Evolutionary conservation across 345 rosid species (phyloP).

Genomic region (Eucalyptus lansdowneana): DNA sequence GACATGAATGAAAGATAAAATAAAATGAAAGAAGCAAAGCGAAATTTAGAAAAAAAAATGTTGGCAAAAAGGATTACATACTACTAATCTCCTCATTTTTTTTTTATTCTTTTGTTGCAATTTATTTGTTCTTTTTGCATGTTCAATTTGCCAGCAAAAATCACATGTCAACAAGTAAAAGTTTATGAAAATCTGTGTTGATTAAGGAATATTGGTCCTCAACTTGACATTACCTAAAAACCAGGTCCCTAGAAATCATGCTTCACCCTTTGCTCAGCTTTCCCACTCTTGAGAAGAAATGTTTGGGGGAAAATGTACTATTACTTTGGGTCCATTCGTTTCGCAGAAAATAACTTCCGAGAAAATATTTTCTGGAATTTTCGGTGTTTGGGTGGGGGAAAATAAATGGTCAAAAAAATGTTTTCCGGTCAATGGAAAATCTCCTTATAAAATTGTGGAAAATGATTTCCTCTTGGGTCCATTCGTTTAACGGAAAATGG

Average conservation of each 20-base stretch:
- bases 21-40: background rate
- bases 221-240: background rate
- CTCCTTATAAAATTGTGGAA: too few relatives aligned
- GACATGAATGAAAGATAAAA: background rate
- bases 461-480: too few relatives aligned
- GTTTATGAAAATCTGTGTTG: fast-evolving
- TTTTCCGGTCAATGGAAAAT: too few relatives aligned
- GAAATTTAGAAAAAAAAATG: too few relatives aligned
- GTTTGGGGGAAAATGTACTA: background rate
- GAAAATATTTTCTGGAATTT: too few relatives aligned
- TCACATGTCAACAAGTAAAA: background rate
- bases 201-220: background rate
- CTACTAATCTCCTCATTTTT: background rate
- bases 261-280: background rate
- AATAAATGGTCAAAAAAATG: too few relatives aligned
- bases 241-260: fast-evolving
- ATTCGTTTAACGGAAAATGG: too few relatives aligned
- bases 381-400: too few relatives aligned
- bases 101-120: too few relatives aligned
- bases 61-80: background rate
- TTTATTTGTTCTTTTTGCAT: background rate
- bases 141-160: background rate
- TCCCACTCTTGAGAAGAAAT: background rate
- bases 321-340: too few relatives aligned
- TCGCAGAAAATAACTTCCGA: too few relatives aligned